A percentile compares a stretch with the other conserved stretches of the same genome.
Evolutionary conservation across 225 moss, liverwort and hornwort genomes (phyloP).

Genomic region (Polytrichum commune): DNA sequence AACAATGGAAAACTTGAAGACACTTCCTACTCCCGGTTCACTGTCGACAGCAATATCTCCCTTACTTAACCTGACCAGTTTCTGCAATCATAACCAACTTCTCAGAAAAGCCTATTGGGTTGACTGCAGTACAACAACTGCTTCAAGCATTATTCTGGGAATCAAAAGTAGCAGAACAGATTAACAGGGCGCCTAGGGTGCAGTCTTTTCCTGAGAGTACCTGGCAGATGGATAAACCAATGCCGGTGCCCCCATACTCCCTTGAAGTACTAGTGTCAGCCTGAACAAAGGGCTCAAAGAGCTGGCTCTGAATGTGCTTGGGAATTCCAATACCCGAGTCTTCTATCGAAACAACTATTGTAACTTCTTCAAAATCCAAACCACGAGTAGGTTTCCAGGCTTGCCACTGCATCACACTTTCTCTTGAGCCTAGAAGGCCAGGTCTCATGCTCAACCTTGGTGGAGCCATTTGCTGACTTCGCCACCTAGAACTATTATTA

Average conservation of each 20-base stretch:
- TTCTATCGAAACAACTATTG: conserved; percentile 47
- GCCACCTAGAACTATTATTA: background rate
- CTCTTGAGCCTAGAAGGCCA: conserved; percentile 20
- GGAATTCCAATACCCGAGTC: conserved; percentile 81
- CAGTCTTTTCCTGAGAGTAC: conserved; percentile 13
- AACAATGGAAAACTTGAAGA: conserved; percentile 75
- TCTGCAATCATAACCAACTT: conserved; percentile 39
- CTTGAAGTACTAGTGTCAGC: conserved; percentile 91
- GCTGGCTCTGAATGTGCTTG: conserved; percentile 61
- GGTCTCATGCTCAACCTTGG: conserved; percentile 55
- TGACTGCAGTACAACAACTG: too few species aligned
- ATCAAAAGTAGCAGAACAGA: too few species aligned
- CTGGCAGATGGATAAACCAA: conserved; percentile 91
- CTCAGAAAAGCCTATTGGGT: background rate
- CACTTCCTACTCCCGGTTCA: conserved; percentile 75
- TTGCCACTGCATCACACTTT: conserved; percentile 33
- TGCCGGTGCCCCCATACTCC: conserved; percentile 92
- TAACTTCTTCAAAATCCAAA: conserved; percentile 3
- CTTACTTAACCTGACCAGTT: conserved; percentile 79
- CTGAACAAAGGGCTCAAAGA: conserved; percentile 89
- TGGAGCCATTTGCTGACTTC: conserved; percentile 1
- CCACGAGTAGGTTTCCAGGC: conserved; percentile 24
- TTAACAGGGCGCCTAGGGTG: too few species aligned
- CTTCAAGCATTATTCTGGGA: too few species aligned
- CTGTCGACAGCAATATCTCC: conserved; percentile 72